phyloP scores from a whole-genome alignment of 75 land plant genomes.

The Pinus taeda region DNA sequence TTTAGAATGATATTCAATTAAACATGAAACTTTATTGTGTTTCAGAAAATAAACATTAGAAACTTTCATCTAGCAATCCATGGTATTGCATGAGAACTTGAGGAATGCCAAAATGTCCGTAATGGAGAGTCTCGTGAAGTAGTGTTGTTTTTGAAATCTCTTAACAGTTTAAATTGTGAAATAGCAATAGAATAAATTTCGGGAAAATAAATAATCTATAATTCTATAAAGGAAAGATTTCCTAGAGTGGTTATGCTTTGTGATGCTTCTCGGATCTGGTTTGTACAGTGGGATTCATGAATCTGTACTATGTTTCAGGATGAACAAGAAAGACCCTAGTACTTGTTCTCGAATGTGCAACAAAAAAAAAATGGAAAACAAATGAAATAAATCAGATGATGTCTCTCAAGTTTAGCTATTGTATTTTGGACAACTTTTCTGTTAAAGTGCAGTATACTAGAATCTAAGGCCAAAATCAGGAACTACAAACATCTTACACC shows the following conservation, averaged over 20 bases:
- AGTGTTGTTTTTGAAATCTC: neutral
- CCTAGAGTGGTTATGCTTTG: neutral
- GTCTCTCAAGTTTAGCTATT: neutral
- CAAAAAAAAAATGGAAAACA: neutral
- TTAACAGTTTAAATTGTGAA: neutral
- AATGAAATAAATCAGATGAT: neutral
- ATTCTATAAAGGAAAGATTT: neutral
- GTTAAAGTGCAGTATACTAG: neutral
- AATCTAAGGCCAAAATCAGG: constrained; percentile 1
- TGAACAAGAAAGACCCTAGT: neutral
- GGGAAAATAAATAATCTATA: neutral
- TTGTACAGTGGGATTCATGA: neutral
- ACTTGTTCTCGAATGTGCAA: neutral
- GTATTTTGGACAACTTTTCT: neutral
- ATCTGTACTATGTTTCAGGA: neutral
- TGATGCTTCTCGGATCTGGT: neutral
- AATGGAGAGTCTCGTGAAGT: neutral
- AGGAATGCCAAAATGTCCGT: neutral
- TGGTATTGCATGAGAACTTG: neutral
- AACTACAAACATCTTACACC: neutral
- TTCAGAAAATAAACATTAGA: neutral
- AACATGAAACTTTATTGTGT: neutral
- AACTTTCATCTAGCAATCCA: neutral
- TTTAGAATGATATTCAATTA: neutral
- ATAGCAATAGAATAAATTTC: neutral